A percentile compares a stretch with the other conserved stretches of the same genome.
phyloP scores from a whole-genome alignment of 2,329 filamentous ascomycete genomes.

The Arachnomyces sp. region DNA sequence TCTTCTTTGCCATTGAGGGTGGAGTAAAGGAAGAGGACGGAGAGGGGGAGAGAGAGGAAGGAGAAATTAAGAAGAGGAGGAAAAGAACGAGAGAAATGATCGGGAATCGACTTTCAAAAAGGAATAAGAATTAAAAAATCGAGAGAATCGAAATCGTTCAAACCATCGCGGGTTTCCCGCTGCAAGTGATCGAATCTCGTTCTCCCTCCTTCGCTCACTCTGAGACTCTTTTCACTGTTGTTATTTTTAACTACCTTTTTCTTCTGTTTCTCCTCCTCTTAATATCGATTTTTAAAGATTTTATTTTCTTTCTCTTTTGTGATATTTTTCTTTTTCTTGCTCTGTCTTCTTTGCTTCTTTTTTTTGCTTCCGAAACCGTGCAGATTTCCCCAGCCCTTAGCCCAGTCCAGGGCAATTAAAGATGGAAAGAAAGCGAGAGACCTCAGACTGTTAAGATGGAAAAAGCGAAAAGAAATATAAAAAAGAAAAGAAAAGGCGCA shows the following conservation, averaged over 20 bases:
- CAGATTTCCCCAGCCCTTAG: background rate
- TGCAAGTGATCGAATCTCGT: constrained; percentile 8
- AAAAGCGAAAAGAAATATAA: background rate
- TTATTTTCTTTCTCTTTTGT: constrained; percentile 17
- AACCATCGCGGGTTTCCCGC: too few species aligned
- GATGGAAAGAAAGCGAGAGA: background rate
- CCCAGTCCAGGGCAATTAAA: too few species aligned
- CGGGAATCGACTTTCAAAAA: too few species aligned
- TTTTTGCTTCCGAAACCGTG: constrained; percentile 4
- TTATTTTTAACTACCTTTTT: too few species aligned
- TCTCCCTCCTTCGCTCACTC: constrained; percentile 3
- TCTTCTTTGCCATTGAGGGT: too few species aligned
- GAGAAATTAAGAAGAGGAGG: background rate
- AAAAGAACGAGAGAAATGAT: constrained; percentile 1
- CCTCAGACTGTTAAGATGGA: background rate
- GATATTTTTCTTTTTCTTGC: constrained; percentile 18
- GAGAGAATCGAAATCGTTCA: too few species aligned
- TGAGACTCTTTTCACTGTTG: too few species aligned
- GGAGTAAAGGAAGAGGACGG: background rate
- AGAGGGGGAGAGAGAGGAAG: constrained; percentile 6
- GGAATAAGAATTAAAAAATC: too few species aligned
- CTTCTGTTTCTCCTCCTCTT: too few species aligned
- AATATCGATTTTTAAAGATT: constrained; percentile 5
- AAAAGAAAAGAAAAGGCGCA: background rate
- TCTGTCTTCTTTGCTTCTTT: constrained; percentile 12